Evolutionary conservation across 352 stramenopile genomes (phyloP), one percentile per base, ranked within the genome.

Genomic region (Pilasporangium apinafurcum): DNA sequence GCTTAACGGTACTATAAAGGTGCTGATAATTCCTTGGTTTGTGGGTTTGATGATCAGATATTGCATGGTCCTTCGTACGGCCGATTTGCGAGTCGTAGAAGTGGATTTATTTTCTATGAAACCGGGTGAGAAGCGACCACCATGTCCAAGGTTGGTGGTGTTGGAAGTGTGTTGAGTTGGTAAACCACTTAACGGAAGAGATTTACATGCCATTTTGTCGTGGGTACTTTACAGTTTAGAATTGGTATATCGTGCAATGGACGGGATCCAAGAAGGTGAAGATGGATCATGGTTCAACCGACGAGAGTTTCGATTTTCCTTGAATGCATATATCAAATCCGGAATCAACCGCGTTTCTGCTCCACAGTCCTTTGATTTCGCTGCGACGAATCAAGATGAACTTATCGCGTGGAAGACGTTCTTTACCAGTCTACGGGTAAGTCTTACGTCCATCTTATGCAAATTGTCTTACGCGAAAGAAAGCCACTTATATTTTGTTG

Each of bases 101-200:
- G 84, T 94, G 17, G 70, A 91, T 44, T 40, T 94, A 13, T 94
- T 92, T 43, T 58, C 62, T 13, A 89, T 92, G 76, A 82, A 68
- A 12, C 65, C 63, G 10, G 80, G 80, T 18, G 80, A 92, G 50
- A 67, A 74, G 41, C 80, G 80, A 1, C 76, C 80, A 5, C 64
- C 74, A 6, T 77, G 75, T 24, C 76, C 80, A 7, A 69, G 53
- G 71, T 90, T 51, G 12, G 21, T 16, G n/a, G 4, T 37, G 13
- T 48, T 52, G n/a, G 29, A 34, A n/a, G 29, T 2, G 8, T 7
- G 8, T 5, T 26, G 7, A 8, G 37, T 31, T 44, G 37, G 10
- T 16, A 26, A 39, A 8, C 17, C 38, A 12, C 10, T 27, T 16
- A 44, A 42, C 22, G 13, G n/a, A 3, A 10, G 27, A 6, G 1